phyloP scores from a whole-genome alignment of 1,139 yeast species.

The Suhomyces coccinellae region DNA sequence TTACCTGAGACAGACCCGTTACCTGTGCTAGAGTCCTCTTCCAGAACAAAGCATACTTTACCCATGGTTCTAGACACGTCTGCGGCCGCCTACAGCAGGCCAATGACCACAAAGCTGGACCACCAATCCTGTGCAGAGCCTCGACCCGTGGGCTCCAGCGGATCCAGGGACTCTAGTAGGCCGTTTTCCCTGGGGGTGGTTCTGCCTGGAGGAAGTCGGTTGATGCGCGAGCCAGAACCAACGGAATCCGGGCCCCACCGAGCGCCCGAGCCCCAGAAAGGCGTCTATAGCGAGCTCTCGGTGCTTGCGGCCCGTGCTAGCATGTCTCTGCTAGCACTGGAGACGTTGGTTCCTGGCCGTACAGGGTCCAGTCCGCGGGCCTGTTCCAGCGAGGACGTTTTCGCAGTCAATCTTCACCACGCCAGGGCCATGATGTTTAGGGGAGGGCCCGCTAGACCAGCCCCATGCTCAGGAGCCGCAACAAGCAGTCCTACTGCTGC shows the following conservation, averaged over 20 bases:
- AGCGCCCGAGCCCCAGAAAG: conserved; percentile 32
- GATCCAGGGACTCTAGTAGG: too few relatives aligned
- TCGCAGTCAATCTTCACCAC: conserved; percentile 15
- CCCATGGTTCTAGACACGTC: too few relatives aligned
- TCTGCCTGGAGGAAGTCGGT: background rate
- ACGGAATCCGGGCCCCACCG: too few relatives aligned
- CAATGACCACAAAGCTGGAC: too few relatives aligned
- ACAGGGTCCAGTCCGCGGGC: conserved; percentile 30
- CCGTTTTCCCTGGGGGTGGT: background rate
- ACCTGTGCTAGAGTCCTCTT: too few relatives aligned
- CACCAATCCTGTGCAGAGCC: too few relatives aligned
- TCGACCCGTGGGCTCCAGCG: too few relatives aligned
- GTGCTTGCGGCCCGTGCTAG: conserved; percentile 53
- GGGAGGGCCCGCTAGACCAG: background rate
- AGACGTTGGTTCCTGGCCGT: conserved; percentile 15
- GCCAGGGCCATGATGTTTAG: conserved; percentile 7
- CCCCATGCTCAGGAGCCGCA: background rate
- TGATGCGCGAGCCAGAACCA: too few relatives aligned
- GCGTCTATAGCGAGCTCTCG: conserved; percentile 48
- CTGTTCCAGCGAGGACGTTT: conserved; percentile 12
- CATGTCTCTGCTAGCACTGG: conserved; percentile 31
- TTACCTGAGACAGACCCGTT: too few relatives aligned
- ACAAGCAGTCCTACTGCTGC: background rate
- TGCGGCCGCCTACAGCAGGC: too few relatives aligned
- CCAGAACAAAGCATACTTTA: too few relatives aligned